Base-by-base conservation (phyloP, 2,329 filamentous ascomycete species). In the Ophiostoma himal-ulmi region DNA sequence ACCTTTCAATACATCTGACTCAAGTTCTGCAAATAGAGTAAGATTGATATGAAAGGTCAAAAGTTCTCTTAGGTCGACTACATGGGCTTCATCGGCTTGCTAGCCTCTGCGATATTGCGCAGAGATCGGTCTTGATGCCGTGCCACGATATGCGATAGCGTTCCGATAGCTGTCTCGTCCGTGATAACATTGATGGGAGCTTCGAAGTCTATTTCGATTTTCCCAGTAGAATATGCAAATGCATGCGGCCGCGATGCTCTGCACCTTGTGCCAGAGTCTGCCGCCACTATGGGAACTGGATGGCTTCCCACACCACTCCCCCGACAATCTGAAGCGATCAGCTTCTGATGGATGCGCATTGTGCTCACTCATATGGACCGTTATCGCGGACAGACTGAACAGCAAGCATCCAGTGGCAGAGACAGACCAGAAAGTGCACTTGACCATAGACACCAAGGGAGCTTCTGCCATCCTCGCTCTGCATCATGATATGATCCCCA, bases 281-380 rank as follows among this genome's bases (percentile, higher is more conserved):
- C 60, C 60, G 17, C 60, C 60, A 34, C 14, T 64, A 36, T 64
- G 60, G 60, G 60, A 64, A 14, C 30, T 64, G 60, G 4, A n/a
- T n/a, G 30, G 13, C 34, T 64, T 36, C 17, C 14, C 17, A 64
- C 30, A 64, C 34, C 17, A 36, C 60, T 7, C 17, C 2, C 14
- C n/a, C 6, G 60, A n/a, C 3, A n/a, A 36, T 10, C 26, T 64
- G 5, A 39, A 64, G 34, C 14, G 6, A 5, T 64, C 60, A 20
- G 34, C 60, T 17, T 20, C 34, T 10, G 34, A 7, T 20, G 60
- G 60, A 30, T 64, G 60, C 60, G 30, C 60, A 20, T 36, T 64
- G 26, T 64, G 60, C 3, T 37, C 17, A 11, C 14, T 64, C 34
- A 10, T 64, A 20, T 64, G 30, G 60, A 11, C 30, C 57, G 30